A percentile compares a stretch with the other conserved stretches of the same genome.
These are phyloP conservation scores for Haberlea rhodopensis DNA, from an alignment of 257 asterid species.

Conservation along the genomic window DNA sequence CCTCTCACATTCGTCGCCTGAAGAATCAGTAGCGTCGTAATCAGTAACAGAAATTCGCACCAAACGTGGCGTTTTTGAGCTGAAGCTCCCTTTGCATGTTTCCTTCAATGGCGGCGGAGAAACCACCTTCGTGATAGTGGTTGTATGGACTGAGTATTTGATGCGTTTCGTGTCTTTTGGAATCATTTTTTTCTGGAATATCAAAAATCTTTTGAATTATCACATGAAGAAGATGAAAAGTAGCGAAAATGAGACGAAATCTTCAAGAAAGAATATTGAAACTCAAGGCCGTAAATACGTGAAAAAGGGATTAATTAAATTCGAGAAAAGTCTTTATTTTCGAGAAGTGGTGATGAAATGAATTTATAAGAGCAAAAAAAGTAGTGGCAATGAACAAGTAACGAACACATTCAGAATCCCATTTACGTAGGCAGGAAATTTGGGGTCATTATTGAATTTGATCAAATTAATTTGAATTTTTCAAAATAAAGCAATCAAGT, in stretches of 20 bases:
- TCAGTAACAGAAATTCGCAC: constrained; percentile 58
- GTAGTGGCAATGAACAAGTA: too few species aligned
- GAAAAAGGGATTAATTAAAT: constrained; percentile 1
- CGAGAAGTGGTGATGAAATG: constrained; percentile 16
- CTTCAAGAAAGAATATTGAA: neutral
- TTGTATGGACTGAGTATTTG: constrained; percentile 31
- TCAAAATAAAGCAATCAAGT: neutral
- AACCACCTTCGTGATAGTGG: constrained; percentile 28
- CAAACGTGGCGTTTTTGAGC: constrained; percentile 35
- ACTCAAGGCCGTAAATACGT: neutral
- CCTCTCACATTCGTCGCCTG: constrained; percentile 39
- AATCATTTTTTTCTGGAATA: constrained; percentile 15
- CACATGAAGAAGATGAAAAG: neutral
- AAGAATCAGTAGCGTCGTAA: constrained; percentile 74
- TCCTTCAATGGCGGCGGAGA: constrained; percentile 1
- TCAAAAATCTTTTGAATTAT: neutral
- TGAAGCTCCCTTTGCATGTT: neutral
- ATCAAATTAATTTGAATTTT: neutral
- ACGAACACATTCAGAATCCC: neutral
- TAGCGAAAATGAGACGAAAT: neutral
- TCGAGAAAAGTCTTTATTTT: constrained; percentile 22
- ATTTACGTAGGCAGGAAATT: neutral
- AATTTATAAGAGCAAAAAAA: neutral
- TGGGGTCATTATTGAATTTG: neutral
- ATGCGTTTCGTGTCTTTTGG: constrained; percentile 2